Base-by-base conservation (phyloP, 768 basidiomycete species). In the Pulveroboletus frians region DNA sequence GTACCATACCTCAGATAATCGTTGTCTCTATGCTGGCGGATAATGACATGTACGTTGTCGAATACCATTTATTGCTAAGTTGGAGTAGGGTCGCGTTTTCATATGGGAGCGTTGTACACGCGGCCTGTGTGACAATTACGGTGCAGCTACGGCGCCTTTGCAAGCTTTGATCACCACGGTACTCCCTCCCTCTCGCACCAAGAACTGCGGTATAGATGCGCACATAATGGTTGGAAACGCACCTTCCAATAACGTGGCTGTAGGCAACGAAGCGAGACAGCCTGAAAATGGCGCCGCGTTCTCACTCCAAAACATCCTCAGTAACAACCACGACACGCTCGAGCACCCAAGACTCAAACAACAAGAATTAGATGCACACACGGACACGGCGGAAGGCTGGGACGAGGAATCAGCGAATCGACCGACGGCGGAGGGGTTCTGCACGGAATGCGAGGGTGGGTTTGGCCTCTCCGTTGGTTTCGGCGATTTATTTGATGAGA, bases 381-480 rank as follows among this genome's bases (percentile, higher is more conserved):
- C 69, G 31, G 59, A 66, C 18, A 65, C 73, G 21, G 69, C 73
- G 9, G 71, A 71, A 34, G 84, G 82, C 11, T 85, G 83, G 83
- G 84, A 87, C 49, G 84, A 88, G 56, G 85, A 86, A 63, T 70
- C 72, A 10, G 61, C 63, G 0, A 64, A 66, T 49, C 73, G 67
- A 35, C 71, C 75, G 9, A 69, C 73, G 13, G 66, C 70, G 10
- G 82, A 87, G 45, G 88, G 87, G 0, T 85, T 74, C 60, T 92
- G 90, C 54, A 66, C 91, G 45, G 90, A 92, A 66, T 92, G 90
- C 63, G 90, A 92, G 80, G 90, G 90, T 89, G 52, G 58, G 69
- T 31, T 3, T 10, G 14, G 9, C 14, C 30, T 14, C 20, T 10
- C 10, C 7, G 17, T 5, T 39, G 36, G 11, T 9, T 27, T 9